Conservation (phyloP, 2,329 filamentous ascomycete genomes). For the Trichoderma oligosporum region DNA sequence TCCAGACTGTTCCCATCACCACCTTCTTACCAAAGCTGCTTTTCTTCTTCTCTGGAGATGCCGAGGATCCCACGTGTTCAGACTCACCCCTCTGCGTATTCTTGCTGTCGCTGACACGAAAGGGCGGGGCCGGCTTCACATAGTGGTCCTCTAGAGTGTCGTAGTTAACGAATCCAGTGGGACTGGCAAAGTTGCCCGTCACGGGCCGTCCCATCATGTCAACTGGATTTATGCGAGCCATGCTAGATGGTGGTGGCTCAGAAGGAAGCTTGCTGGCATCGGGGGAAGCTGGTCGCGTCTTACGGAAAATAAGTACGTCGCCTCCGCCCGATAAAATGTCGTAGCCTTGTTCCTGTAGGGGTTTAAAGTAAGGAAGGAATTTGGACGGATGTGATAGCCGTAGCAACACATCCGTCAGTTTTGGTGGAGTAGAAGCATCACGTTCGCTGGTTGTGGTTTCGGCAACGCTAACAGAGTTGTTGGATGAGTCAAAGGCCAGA, state of each 20-base stretch:
- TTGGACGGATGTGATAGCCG: constrained; percentile 59
- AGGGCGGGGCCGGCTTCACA: constrained; percentile 35
- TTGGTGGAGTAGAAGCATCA: constrained; percentile 46
- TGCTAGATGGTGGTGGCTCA: neutral
- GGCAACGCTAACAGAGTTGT: constrained; percentile 54
- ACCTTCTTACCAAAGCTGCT: constrained; percentile 45
- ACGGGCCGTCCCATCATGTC: constrained; percentile 48
- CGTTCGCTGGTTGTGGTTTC: constrained; percentile 56
- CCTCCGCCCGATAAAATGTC: constrained; percentile 62
- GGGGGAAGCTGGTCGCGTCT: constrained; percentile 39
- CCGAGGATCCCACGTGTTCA: constrained; percentile 44
- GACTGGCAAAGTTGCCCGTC: constrained; percentile 58
- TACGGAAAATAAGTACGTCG: constrained; percentile 64
- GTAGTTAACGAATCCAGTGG: constrained; percentile 63
- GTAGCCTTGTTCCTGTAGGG: constrained; percentile 58
- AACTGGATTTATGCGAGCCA: constrained; percentile 52
- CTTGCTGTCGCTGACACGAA: constrained; percentile 40
- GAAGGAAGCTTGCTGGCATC: constrained; percentile 7
- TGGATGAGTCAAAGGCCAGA: constrained; percentile 60
- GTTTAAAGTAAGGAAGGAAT: constrained; percentile 61
- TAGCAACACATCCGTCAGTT: constrained; percentile 58
- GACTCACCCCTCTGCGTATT: constrained; percentile 41
- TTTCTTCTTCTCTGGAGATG: constrained; percentile 31
- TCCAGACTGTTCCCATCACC: constrained; percentile 50
- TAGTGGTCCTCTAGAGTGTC: constrained; percentile 32